Conservation (phyloP, 768 basidiomycete genomes). For the Royoungia palumana region DNA sequence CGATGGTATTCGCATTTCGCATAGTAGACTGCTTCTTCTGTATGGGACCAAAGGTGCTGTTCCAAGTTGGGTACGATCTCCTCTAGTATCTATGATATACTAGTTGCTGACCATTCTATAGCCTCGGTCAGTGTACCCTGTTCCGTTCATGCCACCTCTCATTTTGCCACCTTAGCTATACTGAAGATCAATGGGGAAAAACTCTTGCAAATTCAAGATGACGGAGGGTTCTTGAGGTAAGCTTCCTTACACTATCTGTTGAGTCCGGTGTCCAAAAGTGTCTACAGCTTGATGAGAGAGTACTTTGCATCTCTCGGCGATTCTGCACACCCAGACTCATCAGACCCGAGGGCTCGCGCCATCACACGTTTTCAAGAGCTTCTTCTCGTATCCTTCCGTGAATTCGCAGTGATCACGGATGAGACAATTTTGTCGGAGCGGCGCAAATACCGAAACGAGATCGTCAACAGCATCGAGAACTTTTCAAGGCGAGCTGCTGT, state of each 20-base stretch:
- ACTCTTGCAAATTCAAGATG: constrained; percentile 89
- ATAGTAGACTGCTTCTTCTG: constrained; percentile 98
- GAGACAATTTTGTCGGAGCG: constrained; percentile 89
- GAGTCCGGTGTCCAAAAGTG: background rate
- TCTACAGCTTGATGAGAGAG: constrained; percentile 79
- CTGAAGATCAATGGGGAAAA: constrained; percentile 97
- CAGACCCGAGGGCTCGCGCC: constrained; percentile 84
- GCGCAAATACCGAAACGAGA: constrained; percentile 79
- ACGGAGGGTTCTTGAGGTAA: constrained; percentile 93
- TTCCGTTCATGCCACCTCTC: background rate
- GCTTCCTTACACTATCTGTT: constrained; percentile 17
- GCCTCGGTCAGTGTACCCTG: constrained; percentile 48
- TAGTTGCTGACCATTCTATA: constrained; percentile 26
- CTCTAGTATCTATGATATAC: background rate
- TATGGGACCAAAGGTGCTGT: constrained; percentile 98
- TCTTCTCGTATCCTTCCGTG: constrained; percentile 94
- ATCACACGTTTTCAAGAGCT: constrained; percentile 98
- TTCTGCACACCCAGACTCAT: constrained; percentile 87
- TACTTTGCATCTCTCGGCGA: constrained; percentile 94
- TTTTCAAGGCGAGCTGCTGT: constrained; percentile 92
- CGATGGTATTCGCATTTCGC: constrained; percentile 96
- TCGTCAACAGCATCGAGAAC: constrained; percentile 88
- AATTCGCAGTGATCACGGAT: constrained; percentile 94
- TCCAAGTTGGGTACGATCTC: constrained; percentile 84
- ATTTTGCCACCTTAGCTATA: constrained; percentile 60